A percentile compares a stretch with the other conserved stretches of the same genome.
Evolutionary conservation across 176 grass and related monocot species (phyloP).

Genomic region (Pontederia paniculata): DNA sequence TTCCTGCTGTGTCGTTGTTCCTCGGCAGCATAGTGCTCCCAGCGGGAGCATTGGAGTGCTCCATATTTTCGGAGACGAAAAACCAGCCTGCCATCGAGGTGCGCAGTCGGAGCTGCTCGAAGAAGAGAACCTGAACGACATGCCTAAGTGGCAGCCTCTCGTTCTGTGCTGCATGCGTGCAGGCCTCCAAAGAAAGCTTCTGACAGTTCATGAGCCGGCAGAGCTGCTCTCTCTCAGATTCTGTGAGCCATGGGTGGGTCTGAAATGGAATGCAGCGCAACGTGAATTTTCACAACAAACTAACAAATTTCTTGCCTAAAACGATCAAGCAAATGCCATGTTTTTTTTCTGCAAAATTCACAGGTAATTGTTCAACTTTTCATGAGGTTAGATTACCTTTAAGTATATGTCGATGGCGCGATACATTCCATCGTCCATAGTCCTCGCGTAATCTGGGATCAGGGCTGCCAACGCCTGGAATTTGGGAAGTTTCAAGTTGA

Average conservation of each 20-base stretch:
- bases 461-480: slow-evolving; percentile 63
- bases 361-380: neutral
- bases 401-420: slow-evolving; percentile 69
- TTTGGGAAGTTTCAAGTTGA: slow-evolving; percentile 68
- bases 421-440: slow-evolving; percentile 62
- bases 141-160: slow-evolving; percentile 63
- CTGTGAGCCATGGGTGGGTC: slow-evolving; percentile 60
- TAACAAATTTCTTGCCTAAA: neutral
- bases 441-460: slow-evolving; percentile 51
- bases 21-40: slow-evolving; percentile 29
- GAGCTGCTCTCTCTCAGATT: slow-evolving; percentile 66
- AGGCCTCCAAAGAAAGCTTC: slow-evolving; percentile 70
- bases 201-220: slow-evolving; percentile 65
- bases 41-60: slow-evolving; percentile 19
- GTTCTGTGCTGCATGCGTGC: slow-evolving; percentile 64
- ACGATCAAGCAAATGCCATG: neutral
- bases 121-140: slow-evolving; percentile 78
- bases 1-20: slow-evolving; percentile 7
- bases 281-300: neutral
- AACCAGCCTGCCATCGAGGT: slow-evolving; percentile 59
- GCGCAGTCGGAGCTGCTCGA: slow-evolving; percentile 73
- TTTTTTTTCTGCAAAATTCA: neutral
- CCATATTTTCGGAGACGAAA: slow-evolving; percentile 46
- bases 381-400: slow-evolving; percentile 33
- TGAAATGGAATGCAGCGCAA: slow-evolving; percentile 2